Evolutionary conservation across 2,329 filamentous ascomycete species (phyloP), one percentile per base, ranked within the genome.

Genomic region (Fusarium sp.): DNA sequence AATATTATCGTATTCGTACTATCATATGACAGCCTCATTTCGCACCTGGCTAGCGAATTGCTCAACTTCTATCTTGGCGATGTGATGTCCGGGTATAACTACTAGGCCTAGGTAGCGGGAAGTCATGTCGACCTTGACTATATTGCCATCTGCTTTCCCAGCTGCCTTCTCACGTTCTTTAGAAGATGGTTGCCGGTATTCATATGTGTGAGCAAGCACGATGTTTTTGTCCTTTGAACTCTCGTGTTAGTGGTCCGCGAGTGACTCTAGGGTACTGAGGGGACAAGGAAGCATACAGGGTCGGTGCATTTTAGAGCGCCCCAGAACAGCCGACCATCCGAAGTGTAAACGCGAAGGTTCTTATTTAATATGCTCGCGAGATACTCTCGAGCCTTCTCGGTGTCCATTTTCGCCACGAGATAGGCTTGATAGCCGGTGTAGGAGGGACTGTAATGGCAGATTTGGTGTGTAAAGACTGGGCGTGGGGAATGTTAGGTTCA

Each of bases 261-360:
- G 28, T 31, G 20, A 22, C 49, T 63, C 48, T 44, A 62, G 42
- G 55, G 68, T 63, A 69, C 52, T 2, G 24, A 46, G 11, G 20
- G n/a, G 15, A 44, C 7, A 22, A 38, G 85, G 87, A 51, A 38
- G 85, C 87, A 51, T 82, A 97, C 94, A 63, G 92, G 90, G 83
- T 99, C 96, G 31, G 95, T 98, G 83, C 96, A 99, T 81, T 97
- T 98, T 82, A 99, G 92, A 68, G 90, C 87, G 20, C 96, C 96
- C 57, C 94, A 89, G 79, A 98, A 99, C 78, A 97, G 90, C 63
- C 96, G 92, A 17, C 88, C 89, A 78, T 98, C 95, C 6, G 90
- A 92, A 15, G 92, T 93, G 73, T 92, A 88, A 56, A 98, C 83
- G 60, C 94, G 91, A 34, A 98, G 82, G 39, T 89, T 92, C 78